phyloP scores from a whole-genome alignment of 192 early-diverging fungal genomes.

The Podila minutissima region DNA sequence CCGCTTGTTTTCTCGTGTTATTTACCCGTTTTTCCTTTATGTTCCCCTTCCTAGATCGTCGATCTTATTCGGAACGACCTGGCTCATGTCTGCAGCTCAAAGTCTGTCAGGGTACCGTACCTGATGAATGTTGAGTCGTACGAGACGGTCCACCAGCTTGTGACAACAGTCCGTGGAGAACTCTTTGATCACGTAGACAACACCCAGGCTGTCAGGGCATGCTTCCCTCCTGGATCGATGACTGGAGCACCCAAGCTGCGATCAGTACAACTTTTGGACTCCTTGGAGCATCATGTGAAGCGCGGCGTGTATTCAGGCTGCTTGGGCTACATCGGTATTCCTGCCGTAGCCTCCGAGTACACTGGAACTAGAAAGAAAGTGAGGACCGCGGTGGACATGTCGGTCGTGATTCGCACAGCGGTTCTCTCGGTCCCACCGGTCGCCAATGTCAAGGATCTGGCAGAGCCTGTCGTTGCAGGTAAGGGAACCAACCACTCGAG shows the following conservation, averaged over 20 bases:
- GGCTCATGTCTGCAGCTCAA: conserved; percentile 72
- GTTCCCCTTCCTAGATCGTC: conserved; percentile 74
- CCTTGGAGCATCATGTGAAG: conserved; percentile 71
- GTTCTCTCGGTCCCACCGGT: conserved; percentile 56
- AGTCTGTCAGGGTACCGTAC: conserved; percentile 77
- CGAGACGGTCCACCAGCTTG: conserved; percentile 92
- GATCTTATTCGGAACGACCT: conserved; percentile 96
- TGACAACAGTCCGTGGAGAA: conserved; percentile 81
- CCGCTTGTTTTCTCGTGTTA: background rate
- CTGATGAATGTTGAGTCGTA: conserved; percentile 93
- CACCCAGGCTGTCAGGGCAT: conserved; percentile 75
- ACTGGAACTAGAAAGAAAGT: background rate
- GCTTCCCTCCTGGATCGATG: conserved; percentile 98
- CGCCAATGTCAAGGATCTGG: conserved; percentile 2
- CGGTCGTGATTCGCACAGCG: conserved; percentile 93
- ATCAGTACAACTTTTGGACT: conserved; percentile 80
- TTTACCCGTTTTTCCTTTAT: background rate
- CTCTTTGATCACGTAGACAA: conserved; percentile 67
- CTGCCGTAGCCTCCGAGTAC: conserved; percentile 55
- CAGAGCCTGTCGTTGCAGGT: conserved; percentile 24
- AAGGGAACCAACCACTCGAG: background rate
- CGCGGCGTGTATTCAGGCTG: conserved; percentile 92
- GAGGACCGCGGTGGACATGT: conserved; percentile 26
- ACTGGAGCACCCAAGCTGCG: conserved; percentile 96
- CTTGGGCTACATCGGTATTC: conserved; percentile 79